Conservation (phyloP, 352 stramenopile genomes). For the Globisporangium cystogenes region DNA sequence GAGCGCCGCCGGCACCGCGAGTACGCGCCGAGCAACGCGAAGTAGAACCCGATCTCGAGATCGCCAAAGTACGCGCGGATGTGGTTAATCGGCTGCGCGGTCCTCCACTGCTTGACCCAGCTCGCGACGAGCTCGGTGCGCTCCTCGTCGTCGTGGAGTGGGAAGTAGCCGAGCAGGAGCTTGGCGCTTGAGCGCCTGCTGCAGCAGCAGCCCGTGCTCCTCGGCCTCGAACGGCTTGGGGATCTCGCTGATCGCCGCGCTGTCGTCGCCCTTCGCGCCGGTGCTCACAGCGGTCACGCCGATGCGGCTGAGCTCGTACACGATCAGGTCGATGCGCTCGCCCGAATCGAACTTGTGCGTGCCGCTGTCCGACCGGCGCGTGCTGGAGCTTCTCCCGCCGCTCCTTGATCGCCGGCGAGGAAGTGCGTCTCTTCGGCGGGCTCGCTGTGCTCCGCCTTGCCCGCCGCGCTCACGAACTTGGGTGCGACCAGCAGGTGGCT, state of each 20-base stretch:
- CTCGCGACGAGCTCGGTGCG: conserved; percentile 51
- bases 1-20: conserved; percentile 86
- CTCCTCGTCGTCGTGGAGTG: conserved; percentile 69
- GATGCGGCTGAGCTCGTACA: conserved; percentile 64
- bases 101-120: conserved; percentile 74
- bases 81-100: conserved; percentile 44
- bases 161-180: conserved; percentile 66
- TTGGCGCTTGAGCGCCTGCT: conserved; percentile 63
- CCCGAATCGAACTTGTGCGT: conserved; percentile 54
- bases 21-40: conserved; percentile 96
- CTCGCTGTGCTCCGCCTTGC: conserved; percentile 18
- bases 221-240: conserved; percentile 56
- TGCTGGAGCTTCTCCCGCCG: conserved; percentile 45
- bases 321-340: conserved; percentile 67
- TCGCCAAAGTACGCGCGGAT: conserved; percentile 80
- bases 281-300: conserved; percentile 26
- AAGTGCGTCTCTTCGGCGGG: conserved; percentile 31
- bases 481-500: conserved; percentile 46
- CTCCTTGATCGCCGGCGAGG: conserved; percentile 59
- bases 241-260: conserved; percentile 15
- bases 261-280: neutral
- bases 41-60: conserved; percentile 97
- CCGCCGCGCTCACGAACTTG: conserved; percentile 19
- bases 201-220: conserved; percentile 60
- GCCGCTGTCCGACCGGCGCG: conserved; percentile 28